Base-by-base conservation (phyloP, 2,329 filamentous ascomycete species). In the Aureobasidium leucospermi region DNA sequence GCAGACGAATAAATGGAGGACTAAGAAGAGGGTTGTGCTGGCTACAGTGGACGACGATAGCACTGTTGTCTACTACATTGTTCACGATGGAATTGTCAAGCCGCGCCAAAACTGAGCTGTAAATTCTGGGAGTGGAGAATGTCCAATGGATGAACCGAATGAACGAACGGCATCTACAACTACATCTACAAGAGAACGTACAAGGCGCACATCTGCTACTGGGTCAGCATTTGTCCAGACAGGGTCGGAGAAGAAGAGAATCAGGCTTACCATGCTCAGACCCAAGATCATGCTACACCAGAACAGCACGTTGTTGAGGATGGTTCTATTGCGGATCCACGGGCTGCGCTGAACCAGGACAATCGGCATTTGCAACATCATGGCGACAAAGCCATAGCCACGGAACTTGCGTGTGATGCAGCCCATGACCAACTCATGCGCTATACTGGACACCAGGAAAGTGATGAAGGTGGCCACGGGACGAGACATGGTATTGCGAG, bases 371-470 rank as follows among this genome's bases (percentile, higher is more conserved):
- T 99, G 94, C 63, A 95, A 76, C 94, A 99, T 97, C 85, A 96
- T 94, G 63, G 90, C 88, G 19, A 95, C 69, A 70, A 96, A 96
- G 9, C 93, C 94, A 70, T 97, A 99, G 11, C 94, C 94, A 39
- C 94, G 80, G 47, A 97, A 79, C 77, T 99, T 97, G 79, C 96
- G 93, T 29, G 92, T 96, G 71, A 99, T 97, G 73, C 93, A 97
- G 7, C 89, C 91, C 89, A 99, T 96, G 68, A 99, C 89, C 60
- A 99, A 82, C 74, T 99, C 94, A 71, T 97, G 94, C 15, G 90
- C 91, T 23, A 96, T 70, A 38, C 94, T 90, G 61, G 87, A 92
- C 67, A 97, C 88, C 60, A 97, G 76, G 70, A 99, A 97, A 0
- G 94, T 97, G 65, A 96, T 89, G 62, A 91, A 76, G 29, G 92